Conservation (phyloP, 2,329 filamentous ascomycete genomes). For the Teratosphaeria gauchensis region DNA sequence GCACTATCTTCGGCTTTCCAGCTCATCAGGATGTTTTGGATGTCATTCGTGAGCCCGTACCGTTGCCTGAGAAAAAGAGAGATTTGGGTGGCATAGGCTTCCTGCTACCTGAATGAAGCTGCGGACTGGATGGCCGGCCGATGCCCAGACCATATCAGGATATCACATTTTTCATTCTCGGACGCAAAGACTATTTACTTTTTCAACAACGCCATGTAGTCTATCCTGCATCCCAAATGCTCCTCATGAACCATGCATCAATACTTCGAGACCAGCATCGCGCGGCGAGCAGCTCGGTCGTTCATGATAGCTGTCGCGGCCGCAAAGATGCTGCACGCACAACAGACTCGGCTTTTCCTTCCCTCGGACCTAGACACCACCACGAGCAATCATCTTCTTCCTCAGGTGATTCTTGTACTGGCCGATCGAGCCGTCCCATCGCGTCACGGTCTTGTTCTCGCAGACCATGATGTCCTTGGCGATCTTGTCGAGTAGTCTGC, state of each 20-base stretch:
- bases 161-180: not conserved
- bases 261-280: not conserved
- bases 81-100: too few species aligned
- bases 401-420: constrained; percentile 97
- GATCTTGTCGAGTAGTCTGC: constrained; percentile 93
- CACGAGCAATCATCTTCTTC: constrained; percentile 93
- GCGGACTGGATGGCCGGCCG: too few species aligned
- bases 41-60: too few species aligned
- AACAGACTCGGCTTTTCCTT: not conserved
- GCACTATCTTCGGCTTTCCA: too few species aligned
- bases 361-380: constrained; percentile 56
- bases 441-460: constrained; percentile 87
- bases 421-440: constrained; percentile 82
- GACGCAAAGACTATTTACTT: not conserved
- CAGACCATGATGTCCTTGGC: constrained; percentile 99
- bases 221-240: not conserved
- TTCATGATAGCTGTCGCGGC: not conserved
- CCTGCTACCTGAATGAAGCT: too few species aligned
- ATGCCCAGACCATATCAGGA: not conserved
- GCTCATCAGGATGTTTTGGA: too few species aligned
- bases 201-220: not conserved
- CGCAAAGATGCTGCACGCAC: not conserved
- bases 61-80: too few species aligned
- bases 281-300: not conserved
- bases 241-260: not conserved